These are phyloP conservation scores for Lachnellula subtilissima DNA, from an alignment of 2,329 filamentous ascomycete species.

Conservation along the genomic window DNA sequence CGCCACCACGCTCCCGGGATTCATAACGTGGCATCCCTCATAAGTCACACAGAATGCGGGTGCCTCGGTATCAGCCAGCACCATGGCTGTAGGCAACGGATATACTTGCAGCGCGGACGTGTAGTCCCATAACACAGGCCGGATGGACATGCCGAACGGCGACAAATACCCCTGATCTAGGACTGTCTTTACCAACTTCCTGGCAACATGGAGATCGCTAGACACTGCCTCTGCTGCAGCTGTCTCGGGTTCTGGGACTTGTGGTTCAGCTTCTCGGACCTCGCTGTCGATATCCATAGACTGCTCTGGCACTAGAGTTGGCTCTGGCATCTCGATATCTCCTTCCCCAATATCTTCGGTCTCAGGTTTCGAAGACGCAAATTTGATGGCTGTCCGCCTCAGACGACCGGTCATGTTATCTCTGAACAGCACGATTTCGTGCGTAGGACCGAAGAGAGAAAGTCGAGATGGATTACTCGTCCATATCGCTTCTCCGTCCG, in stretches of 20 bases:
- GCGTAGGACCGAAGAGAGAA: conserved; percentile 77
- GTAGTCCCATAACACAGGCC: conserved; percentile 90
- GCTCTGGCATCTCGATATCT: conserved; percentile 23
- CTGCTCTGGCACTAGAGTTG: conserved; percentile 6
- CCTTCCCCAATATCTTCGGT: conserved; percentile 26
- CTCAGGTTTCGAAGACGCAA: conserved; percentile 46
- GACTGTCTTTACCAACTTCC: conserved; percentile 82
- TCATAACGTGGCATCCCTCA: conserved; percentile 93
- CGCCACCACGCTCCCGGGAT: conserved; percentile 74
- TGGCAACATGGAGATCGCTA: conserved; percentile 48
- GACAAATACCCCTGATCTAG: conserved; percentile 86
- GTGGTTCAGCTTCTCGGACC: conserved; percentile 17
- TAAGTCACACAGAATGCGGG: conserved; percentile 85
- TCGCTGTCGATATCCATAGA: conserved; percentile 43
- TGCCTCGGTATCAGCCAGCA: conserved; percentile 76
- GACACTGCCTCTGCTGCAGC: conserved; percentile 2
- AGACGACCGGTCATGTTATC: conserved; percentile 82
- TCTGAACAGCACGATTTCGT: conserved; percentile 81
- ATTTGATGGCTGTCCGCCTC: conserved; percentile 68
- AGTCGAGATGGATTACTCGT: conserved; percentile 81
- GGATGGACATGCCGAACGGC: conserved; percentile 73
- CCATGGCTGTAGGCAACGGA: conserved; percentile 77
- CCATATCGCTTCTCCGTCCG: conserved; percentile 74
- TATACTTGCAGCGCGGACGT: conserved; percentile 73
- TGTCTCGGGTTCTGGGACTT: conserved; percentile 5